Base-by-base conservation (phyloP, 768 basidiomycete species). In the Tylopilus intermedius region DNA sequence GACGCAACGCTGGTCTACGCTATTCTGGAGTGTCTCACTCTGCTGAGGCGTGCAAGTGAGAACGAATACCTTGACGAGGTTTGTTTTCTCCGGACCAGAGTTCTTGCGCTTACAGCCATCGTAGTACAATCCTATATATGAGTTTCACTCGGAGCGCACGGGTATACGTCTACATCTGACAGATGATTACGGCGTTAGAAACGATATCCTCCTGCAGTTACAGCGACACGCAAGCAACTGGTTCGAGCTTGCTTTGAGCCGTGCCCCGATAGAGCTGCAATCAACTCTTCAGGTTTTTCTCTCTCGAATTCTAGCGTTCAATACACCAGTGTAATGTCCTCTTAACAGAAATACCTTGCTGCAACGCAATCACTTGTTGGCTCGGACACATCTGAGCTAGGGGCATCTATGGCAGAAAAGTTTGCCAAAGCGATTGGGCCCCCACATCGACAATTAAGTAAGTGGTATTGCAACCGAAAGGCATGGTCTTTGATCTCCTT, bases 11-110 rank as follows among this genome's bases (percentile, higher is more conserved):
- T 98, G 11, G 88, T 98, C 6, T 93, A 87, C 58, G 83, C 90
- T 37, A 87, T 97, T 45, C 76, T 98, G 37, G 95, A 99, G 63
- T 86, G 91, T 42, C 76, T 99, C 54, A 97, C 96, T 0, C 75
- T 97, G 8, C 73, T 98, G 57, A 82, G 93, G 54, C 80, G 84
- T 45, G 84, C 92, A 0, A 92, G 90, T 62, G 91, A 97, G 68
- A 88, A 92, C 55, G 92, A 96, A 71, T 92, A 83, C 60, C 72
- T 81, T 4, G 92, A 97, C 70, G 95, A 98, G 81, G 94, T 90
- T 57, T 49, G 74, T 47, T 8, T 39, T 30, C 39, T n/a, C 45
- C 37, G 29, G 48, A 50, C 24, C 42, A 27, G 43, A 37, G 14
- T 18, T 40, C 45, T 32, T 11, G 21, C 26, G 32, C 49, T 51